Evolutionary conservation across 2,329 filamentous ascomycete species (phyloP).

Genomic region (Neonectria hederae): DNA sequence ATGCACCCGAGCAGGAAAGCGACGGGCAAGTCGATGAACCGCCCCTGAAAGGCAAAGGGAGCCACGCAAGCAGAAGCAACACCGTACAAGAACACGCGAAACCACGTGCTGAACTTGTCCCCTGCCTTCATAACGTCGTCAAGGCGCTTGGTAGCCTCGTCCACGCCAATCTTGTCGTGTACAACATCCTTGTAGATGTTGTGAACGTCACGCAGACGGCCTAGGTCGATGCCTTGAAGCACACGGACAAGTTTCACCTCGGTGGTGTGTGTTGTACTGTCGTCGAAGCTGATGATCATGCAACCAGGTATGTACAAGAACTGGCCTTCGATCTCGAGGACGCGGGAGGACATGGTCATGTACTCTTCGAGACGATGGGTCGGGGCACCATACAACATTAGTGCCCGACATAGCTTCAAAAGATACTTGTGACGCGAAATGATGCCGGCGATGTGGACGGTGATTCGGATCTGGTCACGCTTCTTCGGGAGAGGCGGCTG

Average conservation of each 20-base stretch:
- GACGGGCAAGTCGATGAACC: conserved; percentile 80
- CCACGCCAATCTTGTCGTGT: conserved; percentile 77
- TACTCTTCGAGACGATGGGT: conserved; percentile 93
- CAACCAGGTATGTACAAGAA: conserved; percentile 91
- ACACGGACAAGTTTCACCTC: conserved; percentile 80
- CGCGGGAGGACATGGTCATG: conserved; percentile 88
- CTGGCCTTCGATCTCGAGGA: conserved; percentile 87
- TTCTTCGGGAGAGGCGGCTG: conserved; percentile 50
- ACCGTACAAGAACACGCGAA: conserved; percentile 75
- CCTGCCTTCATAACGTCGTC: conserved; percentile 62
- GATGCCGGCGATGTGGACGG: conserved; percentile 71
- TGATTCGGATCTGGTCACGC: conserved; percentile 56
- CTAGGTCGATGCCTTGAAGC: conserved; percentile 75
- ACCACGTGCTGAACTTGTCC: conserved; percentile 60
- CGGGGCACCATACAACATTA: conserved; percentile 92
- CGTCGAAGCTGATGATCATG: conserved; percentile 94
- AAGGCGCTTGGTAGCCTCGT: conserved; percentile 72
- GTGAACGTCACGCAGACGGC: conserved; percentile 77
- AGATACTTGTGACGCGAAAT: conserved; percentile 85
- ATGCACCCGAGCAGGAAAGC: conserved; percentile 80
- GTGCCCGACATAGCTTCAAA: conserved; percentile 81
- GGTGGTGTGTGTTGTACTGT: conserved; percentile 76
- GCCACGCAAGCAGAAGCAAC: conserved; percentile 79
- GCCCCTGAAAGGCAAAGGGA: conserved; percentile 81
- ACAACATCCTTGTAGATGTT: conserved; percentile 85